Conservation (phyloP, 192 early-diverging fungal genomes). For the Linnemannia zychae region DNA sequence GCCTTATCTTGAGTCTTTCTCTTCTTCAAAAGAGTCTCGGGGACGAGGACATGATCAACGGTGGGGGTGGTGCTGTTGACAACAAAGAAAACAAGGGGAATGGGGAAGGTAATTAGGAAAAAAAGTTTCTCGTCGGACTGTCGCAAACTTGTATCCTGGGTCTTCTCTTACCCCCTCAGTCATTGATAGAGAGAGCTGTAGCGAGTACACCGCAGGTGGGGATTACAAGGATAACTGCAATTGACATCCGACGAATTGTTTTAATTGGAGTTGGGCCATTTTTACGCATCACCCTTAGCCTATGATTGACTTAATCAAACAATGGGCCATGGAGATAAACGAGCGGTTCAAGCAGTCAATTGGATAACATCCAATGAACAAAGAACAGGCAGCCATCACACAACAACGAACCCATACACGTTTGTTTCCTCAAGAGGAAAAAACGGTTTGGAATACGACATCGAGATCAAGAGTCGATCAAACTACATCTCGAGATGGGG, state of each 20-base stretch:
- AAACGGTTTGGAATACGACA: slow-evolving; percentile 56
- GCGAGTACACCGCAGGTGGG: not conserved
- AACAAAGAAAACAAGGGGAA: slow-evolving; percentile 13
- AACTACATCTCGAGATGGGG: slow-evolving; percentile 7
- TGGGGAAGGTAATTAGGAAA: slow-evolving; percentile 35
- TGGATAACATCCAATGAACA: not conserved
- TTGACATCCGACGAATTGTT: slow-evolving; percentile 65
- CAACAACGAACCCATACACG: slow-evolving; percentile 58
- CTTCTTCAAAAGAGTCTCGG: slow-evolving; percentile 92
- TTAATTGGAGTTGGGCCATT: slow-evolving; percentile 58
- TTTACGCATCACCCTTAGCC: not conserved
- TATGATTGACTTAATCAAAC: not conserved
- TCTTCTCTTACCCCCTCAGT: not conserved
- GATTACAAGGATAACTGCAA: not conserved
- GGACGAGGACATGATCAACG: slow-evolving; percentile 81
- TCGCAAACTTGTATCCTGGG: slow-evolving; percentile 12
- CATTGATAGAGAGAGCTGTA: not conserved
- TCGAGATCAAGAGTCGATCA: slow-evolving; percentile 2
- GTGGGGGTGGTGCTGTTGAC: slow-evolving; percentile 66
- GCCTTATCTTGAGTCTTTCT: slow-evolving; percentile 82
- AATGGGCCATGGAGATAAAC: not conserved
- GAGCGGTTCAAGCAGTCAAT: slow-evolving; percentile 11
- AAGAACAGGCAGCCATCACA: slow-evolving; percentile 42
- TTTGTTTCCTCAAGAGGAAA: slow-evolving; percentile 44
- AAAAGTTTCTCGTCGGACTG: slow-evolving; percentile 45